Evolutionary conservation across 2,329 filamentous ascomycete genomes (phyloP).

Genomic region (Hortaea werneckii): DNA sequence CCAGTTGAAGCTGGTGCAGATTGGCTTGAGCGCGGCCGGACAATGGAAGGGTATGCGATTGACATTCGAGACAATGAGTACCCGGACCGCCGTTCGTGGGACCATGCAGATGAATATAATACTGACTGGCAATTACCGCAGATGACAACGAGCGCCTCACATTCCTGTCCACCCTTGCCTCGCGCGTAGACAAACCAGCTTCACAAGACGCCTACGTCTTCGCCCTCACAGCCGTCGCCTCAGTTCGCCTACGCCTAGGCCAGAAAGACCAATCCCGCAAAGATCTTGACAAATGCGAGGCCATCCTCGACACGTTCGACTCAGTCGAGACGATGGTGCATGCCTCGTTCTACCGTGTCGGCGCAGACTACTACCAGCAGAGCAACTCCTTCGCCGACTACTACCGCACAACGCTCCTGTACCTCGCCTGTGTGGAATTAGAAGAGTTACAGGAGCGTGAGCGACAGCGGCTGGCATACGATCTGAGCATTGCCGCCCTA

Average conservation of each 20-base stretch:
- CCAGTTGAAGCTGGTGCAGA: conserved; percentile 88
- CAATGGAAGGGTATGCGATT: conserved; percentile 60
- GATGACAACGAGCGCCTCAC: conserved; percentile 76
- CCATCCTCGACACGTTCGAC: conserved; percentile 82
- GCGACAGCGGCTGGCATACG: conserved; percentile 74
- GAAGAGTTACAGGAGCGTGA: conserved; percentile 63
- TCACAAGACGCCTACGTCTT: conserved; percentile 95
- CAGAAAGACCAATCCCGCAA: conserved; percentile 75
- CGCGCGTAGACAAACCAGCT: conserved; percentile 82
- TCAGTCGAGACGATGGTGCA: conserved; percentile 92
- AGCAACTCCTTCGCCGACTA: conserved; percentile 91
- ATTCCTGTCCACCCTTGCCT: conserved; percentile 74
- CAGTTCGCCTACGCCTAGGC: conserved; percentile 70
- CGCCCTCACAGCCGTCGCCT: conserved; percentile 80
- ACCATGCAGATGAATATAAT: neutral
- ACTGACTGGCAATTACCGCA: conserved; percentile 28
- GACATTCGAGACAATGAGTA: neutral
- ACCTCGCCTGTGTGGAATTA: conserved; percentile 90
- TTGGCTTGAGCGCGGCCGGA: conserved; percentile 77
- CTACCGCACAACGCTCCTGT: conserved; percentile 95
- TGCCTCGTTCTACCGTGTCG: conserved; percentile 90
- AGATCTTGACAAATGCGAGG: conserved; percentile 78
- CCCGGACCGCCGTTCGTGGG: too few species aligned
- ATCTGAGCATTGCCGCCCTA: conserved; percentile 82
- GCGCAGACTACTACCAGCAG: conserved; percentile 83